Base-by-base conservation (phyloP, 305 asterid species). In the Solanum hybrid region DNA sequence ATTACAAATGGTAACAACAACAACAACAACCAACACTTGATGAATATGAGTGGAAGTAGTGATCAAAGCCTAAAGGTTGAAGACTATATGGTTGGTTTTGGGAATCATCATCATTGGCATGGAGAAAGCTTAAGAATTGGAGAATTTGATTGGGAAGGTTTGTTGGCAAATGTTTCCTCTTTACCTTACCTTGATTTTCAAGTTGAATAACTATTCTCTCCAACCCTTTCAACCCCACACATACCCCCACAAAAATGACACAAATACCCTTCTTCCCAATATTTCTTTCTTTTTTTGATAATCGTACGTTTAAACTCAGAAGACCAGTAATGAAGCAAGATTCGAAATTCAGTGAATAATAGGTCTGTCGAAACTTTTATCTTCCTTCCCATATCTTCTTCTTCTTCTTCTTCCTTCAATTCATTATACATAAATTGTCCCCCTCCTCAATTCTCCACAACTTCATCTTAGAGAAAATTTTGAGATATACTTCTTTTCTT, bases 141-240 rank as follows among this genome's bases (percentile, higher is more conserved):
- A 74, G 98, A 97, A 93, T 92, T 96, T 91, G 98, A 97, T 94
- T 97, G 98, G 99, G 98, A 97, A 92, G 97, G 96, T 95, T 97
- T 96, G 97, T 94, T 97, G 97, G 99, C 98, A 71, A 97, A 96
- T 91, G 96, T 95, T 86, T 92, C 98, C 92, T 95, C 99, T 81
- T 93, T 95, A 94, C 95, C 98, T 93, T 96, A 93, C 94, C 96
- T 97, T 92, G 98, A 95, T 93, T 97, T 95, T 92, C 98, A 94
- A 74, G 78, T 93, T 89, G 89, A 95, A 92, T 95, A 87, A 92
- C 89, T 87, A 61, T 22, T 69, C 69, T 36, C 64, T 24, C 57
- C 35, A 10, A 35, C 82, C 37, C 46, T 34, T 26, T 28, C 89
- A 28, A 57, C 81, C 67, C 81, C 83, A 87, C 13, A 74, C 0